A percentile compares a stretch with the other conserved stretches of the same genome.
These are phyloP conservation scores for Trichoderma simmonsii DNA, from an alignment of 2,329 filamentous ascomycete species.

Conservation along the genomic window DNA sequence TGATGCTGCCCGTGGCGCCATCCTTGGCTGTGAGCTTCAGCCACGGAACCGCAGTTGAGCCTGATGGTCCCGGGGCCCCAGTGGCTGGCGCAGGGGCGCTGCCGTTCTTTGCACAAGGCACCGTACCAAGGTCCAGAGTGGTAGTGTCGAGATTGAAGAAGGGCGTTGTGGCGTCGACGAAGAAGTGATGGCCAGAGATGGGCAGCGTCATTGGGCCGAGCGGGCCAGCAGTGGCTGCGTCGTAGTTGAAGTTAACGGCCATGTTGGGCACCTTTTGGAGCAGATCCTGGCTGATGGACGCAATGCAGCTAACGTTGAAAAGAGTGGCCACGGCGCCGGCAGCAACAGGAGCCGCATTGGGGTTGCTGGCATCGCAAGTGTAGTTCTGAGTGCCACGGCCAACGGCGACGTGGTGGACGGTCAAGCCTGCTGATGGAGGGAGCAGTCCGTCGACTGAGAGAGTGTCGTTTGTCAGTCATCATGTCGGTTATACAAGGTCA, in stretches of 20 bases:
- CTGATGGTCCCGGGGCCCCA: conserved; percentile 57
- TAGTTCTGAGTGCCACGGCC: conserved; percentile 94
- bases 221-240: conserved; percentile 40
- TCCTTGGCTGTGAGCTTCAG: conserved; percentile 62
- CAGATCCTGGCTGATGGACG: conserved; percentile 65
- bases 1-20: conserved; percentile 57
- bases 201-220: conserved; percentile 58
- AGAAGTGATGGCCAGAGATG: conserved; percentile 78
- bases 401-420: conserved; percentile 73
- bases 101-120: conserved; percentile 59
- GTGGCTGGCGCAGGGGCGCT: conserved; percentile 59
- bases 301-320: conserved; percentile 83
- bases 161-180: conserved; percentile 66
- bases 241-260: conserved; percentile 58
- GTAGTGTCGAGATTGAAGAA: conserved; percentile 74
- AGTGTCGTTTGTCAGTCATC: not conserved
- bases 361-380: conserved; percentile 66
- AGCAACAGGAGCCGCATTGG: conserved; percentile 59
- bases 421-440: conserved; percentile 55
- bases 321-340: conserved; percentile 77
- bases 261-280: conserved; percentile 63
- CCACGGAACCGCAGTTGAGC: conserved; percentile 74
- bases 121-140: conserved; percentile 53
- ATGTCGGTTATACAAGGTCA: not conserved
- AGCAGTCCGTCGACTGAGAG: conserved; percentile 52